These are phyloP conservation scores for Parascedosporium putredinis DNA, from an alignment of 2,329 filamentous ascomycete species.

Conservation along the genomic window DNA sequence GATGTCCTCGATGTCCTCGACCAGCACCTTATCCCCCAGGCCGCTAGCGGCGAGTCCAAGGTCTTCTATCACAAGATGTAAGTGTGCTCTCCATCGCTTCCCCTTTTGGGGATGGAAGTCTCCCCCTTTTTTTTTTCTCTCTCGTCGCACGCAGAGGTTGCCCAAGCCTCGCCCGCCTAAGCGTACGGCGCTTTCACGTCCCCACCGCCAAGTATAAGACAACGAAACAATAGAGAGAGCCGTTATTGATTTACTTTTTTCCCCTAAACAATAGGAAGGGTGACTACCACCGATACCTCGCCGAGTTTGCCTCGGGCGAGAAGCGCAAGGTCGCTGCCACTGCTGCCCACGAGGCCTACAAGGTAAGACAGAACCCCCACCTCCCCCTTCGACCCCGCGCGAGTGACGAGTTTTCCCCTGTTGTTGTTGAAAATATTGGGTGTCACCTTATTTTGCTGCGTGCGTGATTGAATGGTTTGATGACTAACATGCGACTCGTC, in stretches of 20 bases:
- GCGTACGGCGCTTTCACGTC: no score
- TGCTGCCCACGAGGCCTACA: constrained; percentile 90
- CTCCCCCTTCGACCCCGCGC: no score
- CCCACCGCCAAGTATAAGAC: no score
- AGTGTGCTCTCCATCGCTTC: constrained; percentile 25
- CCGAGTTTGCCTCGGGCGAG: constrained; percentile 86
- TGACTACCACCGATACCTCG: constrained; percentile 92
- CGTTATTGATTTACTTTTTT: no score
- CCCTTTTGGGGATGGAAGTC: background rate
- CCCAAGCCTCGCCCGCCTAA: no score
- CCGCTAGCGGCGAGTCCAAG: constrained; percentile 95
- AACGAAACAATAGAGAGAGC: no score
- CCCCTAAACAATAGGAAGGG: constrained; percentile 60
- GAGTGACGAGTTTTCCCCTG: background rate
- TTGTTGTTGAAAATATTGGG: background rate
- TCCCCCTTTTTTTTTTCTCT: constrained; percentile 6
- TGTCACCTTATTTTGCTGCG: background rate
- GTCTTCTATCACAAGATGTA: constrained; percentile 99
- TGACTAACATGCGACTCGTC: constrained; percentile 9
- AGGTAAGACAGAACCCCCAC: constrained; percentile 47
- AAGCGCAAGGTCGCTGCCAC: constrained; percentile 84
- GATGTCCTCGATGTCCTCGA: constrained; percentile 94
- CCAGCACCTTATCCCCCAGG: constrained; percentile 87
- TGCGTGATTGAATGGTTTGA: background rate
- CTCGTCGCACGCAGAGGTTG: constrained; percentile 9